Base-by-base conservation (phyloP, 768 basidiomycete genomes). In the Mycena epipterygia region DNA sequence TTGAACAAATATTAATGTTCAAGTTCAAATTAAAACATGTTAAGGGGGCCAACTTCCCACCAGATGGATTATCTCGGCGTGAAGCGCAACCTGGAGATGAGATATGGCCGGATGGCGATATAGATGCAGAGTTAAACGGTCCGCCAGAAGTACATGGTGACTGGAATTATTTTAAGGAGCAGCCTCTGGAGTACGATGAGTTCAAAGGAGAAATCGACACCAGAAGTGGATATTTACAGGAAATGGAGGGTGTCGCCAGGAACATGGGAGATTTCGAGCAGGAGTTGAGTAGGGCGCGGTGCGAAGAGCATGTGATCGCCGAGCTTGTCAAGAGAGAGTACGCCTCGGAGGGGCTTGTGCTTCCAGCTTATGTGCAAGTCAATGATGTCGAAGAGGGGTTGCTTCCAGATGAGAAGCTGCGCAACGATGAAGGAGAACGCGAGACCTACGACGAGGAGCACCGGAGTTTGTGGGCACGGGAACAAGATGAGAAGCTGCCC, bases 161-260 rank as follows among this genome's bases (percentile, higher is more conserved):
- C 25, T 52, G 57, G 57, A 39, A 59, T 67, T 37, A 60, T 29
- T 19, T 14, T 30, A 23, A 7, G 13, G 56, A 64, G 30, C 41
- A 52, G n/a, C 62, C 62, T 3, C 37, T 55, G 37, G 56, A 65
- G 8, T 58, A 65, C 51, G 37, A 70, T 1, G 55, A 59, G 30
- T 64, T 70, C 62, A 70, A 70, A 33, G 30, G 63, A 16, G 27
- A 48, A 1, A 70, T 70, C 23, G 69, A 70, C 35, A 65, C 53
- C 52, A 41, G 63, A 56, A 27, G 35, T 21, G 69, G 69, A 16
- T 70, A 65, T 39, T 41, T 51, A 2, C 60, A 55, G 32, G 8
- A 29, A 5, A 41, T 59, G 39, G 57, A 42, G 32, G 57, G 39
- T 3, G 39, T 30, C 5, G 37, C 39, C 3, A 19, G 11, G n/a